Evolutionary conservation across 2,329 filamentous ascomycete species (phyloP).

Genomic region (Claviceps monticola): DNA sequence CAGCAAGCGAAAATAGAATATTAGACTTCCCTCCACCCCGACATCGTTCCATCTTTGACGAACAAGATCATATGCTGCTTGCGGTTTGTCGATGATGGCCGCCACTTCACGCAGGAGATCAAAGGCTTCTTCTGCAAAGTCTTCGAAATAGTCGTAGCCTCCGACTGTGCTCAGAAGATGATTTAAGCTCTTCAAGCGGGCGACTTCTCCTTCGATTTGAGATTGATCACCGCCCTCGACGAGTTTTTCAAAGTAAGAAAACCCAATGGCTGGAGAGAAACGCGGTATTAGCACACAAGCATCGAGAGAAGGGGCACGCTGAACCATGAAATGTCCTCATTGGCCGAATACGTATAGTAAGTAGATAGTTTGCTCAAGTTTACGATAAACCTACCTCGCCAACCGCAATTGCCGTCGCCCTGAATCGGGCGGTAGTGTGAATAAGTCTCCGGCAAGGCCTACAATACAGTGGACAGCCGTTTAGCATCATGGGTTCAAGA

Average conservation of each 20-base stretch:
- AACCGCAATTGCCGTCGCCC: slow-evolving; percentile 93
- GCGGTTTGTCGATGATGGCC: slow-evolving; percentile 43
- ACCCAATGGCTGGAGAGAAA: slow-evolving; percentile 60
- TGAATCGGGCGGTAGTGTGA: slow-evolving; percentile 76
- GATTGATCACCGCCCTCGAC: slow-evolving; percentile 50
- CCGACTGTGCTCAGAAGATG: slow-evolving; percentile 57
- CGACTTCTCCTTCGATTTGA: slow-evolving; percentile 55
- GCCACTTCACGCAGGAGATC: slow-evolving; percentile 52
- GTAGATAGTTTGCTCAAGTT: slow-evolving; percentile 4
- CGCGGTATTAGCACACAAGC: neutral
- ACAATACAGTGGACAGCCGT: slow-evolving; percentile 7
- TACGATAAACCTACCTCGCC: slow-evolving; percentile 61
- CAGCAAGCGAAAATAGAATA: slow-evolving; percentile 74
- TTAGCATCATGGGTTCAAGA: neutral
- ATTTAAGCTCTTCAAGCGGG: slow-evolving; percentile 57
- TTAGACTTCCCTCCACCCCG: slow-evolving; percentile 55
- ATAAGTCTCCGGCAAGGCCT: slow-evolving; percentile 74
- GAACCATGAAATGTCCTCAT: neutral
- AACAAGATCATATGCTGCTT: slow-evolving; percentile 39
- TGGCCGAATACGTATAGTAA: neutral
- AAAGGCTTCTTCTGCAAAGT: slow-evolving; percentile 68
- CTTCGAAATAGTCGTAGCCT: slow-evolving; percentile 58
- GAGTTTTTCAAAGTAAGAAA: slow-evolving; percentile 83
- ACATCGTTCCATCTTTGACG: slow-evolving; percentile 61
- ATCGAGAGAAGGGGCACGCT: neutral